These are phyloP conservation scores for Atkinsonella hypoxylon DNA, from an alignment of 2,329 filamentous ascomycete species.

Conservation along the genomic window DNA sequence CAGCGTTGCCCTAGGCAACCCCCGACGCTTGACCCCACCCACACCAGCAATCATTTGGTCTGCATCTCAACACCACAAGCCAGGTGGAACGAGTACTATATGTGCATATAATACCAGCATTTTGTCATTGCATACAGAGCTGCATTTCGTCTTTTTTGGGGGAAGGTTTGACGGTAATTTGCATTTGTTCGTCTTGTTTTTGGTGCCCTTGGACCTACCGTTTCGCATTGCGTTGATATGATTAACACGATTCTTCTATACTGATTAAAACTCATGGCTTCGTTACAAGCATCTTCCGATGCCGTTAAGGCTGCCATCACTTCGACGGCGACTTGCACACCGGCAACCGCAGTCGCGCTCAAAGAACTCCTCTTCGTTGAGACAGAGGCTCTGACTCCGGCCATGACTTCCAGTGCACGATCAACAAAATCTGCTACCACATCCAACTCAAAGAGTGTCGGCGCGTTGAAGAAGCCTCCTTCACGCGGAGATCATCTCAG, in stretches of 20 bases:
- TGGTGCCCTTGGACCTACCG: constrained; percentile 5
- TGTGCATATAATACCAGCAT: constrained; percentile 4
- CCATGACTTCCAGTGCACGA: constrained; percentile 16
- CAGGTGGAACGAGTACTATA: constrained; percentile 8
- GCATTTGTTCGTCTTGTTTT: constrained; percentile 6
- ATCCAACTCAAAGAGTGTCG: constrained; percentile 14
- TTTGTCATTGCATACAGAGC: constrained; percentile 11
- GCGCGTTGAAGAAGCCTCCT: constrained; percentile 10
- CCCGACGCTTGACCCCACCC: constrained; percentile 19
- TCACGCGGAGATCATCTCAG: constrained; percentile 18
- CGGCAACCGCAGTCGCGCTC: constrained; percentile 32
- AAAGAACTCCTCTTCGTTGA: constrained; percentile 33
- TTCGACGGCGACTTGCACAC: constrained; percentile 41
- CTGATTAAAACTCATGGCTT: constrained; percentile 26
- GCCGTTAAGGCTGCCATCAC: constrained; percentile 42
- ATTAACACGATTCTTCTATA: constrained; percentile 15
- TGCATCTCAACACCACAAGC: constrained; percentile 8
- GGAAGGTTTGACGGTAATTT: neutral
- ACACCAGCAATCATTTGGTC: neutral
- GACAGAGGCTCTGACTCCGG: constrained; percentile 14
- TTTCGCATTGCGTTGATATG: constrained; percentile 20
- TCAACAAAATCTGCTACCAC: constrained; percentile 15
- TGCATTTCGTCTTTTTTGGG: constrained; percentile 12
- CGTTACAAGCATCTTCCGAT: constrained; percentile 30
- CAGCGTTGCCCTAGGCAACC: constrained; percentile 26